Evolutionary conservation across 306 rosid species (phyloP), one percentile per base, ranked within the genome.

Genomic region (Cyamopsis tetragonoloba): DNA sequence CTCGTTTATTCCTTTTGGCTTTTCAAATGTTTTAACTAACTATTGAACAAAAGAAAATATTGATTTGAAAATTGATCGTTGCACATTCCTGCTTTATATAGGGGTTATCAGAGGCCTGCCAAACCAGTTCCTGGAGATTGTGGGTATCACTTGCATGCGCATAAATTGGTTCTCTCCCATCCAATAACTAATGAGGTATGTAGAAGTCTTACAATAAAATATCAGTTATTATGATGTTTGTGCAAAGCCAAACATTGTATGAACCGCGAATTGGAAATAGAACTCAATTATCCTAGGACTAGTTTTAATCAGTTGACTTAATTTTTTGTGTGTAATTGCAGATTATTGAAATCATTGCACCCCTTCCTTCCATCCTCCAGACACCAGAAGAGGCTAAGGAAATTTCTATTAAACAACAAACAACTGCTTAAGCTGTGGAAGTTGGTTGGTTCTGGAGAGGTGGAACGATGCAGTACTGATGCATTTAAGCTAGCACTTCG

Each of bases 61-160:
- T 7, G 27, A 22, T 57, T 50, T 34, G 34, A 66, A 68, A 27
- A 39, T 60, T 70, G 44, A 39, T 35, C 43, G 13, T 35, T 61
- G n/a, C 4, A 4, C 28, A 37, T 69, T 44, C 69, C 35, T 39
- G 34, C 20, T 37, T 43, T 51, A 12, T 54, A 17, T 41, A 93
- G 97, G 67, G 97, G 96, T n/a, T 93, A 89, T 81, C 73, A 41
- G 38, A 86, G 84, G 64, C 96, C 96, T 20, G 19, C 50, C n/a
- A 85, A 80, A 53, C 86, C 98, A 42, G 91, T 89, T 77, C 98
- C 99, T 19, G 99, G 99, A 62, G 97, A 93, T 73, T 85, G 90
- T 83, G 96, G 99, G 57, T 90, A 88, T 76, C 34, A 62, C 74
- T 71, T 93, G 83, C 99, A 93, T 46, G 99, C 97, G 7, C 87